These are phyloP conservation scores for Penicillium olsonii DNA, from an alignment of 2,329 filamentous ascomycete species.

Conservation along the genomic window DNA sequence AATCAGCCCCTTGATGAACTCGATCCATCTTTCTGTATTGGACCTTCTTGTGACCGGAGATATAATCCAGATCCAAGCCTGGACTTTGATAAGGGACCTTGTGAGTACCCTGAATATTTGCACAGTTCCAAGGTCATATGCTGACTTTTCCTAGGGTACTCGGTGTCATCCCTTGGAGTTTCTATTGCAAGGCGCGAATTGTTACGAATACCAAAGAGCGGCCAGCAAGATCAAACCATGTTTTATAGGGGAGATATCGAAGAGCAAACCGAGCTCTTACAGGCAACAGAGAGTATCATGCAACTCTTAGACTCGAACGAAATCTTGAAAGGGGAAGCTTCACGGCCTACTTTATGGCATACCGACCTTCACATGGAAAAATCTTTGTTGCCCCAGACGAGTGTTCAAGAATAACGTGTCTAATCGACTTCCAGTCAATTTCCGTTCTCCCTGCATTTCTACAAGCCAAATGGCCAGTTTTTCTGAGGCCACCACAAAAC, in stretches of 20 bases:
- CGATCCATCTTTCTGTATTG: constrained; percentile 21
- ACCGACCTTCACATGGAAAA: constrained; percentile 33
- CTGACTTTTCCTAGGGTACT: constrained; percentile 18
- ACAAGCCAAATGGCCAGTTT: constrained; percentile 30
- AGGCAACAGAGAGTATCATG: constrained; percentile 15
- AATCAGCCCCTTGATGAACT: constrained; percentile 10
- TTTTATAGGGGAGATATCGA: constrained; percentile 13
- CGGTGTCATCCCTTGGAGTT: constrained; percentile 14
- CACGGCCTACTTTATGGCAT: constrained; percentile 25
- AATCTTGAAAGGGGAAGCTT: constrained; percentile 5
- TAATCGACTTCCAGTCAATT: constrained; percentile 30
- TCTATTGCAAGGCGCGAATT: constrained; percentile 20
- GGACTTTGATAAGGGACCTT: constrained; percentile 14
- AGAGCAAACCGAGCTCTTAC: constrained; percentile 14
- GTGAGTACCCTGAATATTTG: constrained; percentile 7
- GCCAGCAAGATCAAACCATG: neutral
- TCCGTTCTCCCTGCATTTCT: constrained; percentile 30
- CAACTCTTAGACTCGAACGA: constrained; percentile 16
- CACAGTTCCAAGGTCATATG: neutral
- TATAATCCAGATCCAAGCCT: constrained; percentile 9
- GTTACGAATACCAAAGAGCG: constrained; percentile 11
- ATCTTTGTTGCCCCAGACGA: constrained; percentile 31
- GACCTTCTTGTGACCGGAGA: constrained; percentile 21
- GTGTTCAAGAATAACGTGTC: constrained; percentile 17
- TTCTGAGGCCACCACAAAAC: constrained; percentile 24